phyloP scores from a whole-genome alignment of 1,139 yeast species.

The Kluyveromyces sp. region DNA sequence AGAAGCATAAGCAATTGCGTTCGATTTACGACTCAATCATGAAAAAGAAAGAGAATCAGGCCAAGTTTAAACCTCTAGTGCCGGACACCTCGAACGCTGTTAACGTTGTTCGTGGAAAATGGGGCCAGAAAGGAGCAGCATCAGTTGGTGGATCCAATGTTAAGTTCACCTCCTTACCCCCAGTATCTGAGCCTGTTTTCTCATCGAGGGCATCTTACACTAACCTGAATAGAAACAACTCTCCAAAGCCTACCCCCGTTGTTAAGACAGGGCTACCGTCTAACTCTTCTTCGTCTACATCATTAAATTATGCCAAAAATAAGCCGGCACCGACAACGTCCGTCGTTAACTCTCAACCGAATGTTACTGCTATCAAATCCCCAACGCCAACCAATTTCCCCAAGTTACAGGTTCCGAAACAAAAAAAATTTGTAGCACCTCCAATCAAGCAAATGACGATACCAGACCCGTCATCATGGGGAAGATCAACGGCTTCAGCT shows the following conservation, averaged over 20 bases:
- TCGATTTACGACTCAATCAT: constrained; percentile 29
- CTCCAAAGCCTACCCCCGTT: constrained; percentile 13
- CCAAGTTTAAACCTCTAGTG: constrained; percentile 50
- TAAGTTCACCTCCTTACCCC: constrained; percentile 5
- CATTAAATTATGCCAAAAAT: constrained; percentile 8
- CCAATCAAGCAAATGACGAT: constrained; percentile 34
- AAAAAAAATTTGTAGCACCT: constrained; percentile 33
- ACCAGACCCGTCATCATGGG: constrained; percentile 31
- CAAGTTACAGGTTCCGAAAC: constrained; percentile 40
- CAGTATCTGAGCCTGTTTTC: constrained; percentile 5
- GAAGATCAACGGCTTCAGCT: constrained; percentile 12
- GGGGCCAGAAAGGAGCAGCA: constrained; percentile 21
- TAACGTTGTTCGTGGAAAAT: constrained; percentile 22
- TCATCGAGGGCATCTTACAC: constrained; percentile 5
- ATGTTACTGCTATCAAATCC: constrained; percentile 6
- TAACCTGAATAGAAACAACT: not conserved
- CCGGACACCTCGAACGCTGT: constrained; percentile 22
- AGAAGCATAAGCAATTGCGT: constrained; percentile 32
- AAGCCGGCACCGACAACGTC: constrained; percentile 24
- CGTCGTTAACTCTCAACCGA: constrained; percentile 4
- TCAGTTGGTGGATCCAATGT: constrained; percentile 3
- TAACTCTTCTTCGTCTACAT: constrained; percentile 18
- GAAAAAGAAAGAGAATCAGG: constrained; percentile 21
- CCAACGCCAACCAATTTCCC: constrained; percentile 37
- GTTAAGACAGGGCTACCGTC: constrained; percentile 15